Evolutionary conservation across 2,329 filamentous ascomycete species (phyloP).

Genomic region (Pyrenophora graminea): DNA sequence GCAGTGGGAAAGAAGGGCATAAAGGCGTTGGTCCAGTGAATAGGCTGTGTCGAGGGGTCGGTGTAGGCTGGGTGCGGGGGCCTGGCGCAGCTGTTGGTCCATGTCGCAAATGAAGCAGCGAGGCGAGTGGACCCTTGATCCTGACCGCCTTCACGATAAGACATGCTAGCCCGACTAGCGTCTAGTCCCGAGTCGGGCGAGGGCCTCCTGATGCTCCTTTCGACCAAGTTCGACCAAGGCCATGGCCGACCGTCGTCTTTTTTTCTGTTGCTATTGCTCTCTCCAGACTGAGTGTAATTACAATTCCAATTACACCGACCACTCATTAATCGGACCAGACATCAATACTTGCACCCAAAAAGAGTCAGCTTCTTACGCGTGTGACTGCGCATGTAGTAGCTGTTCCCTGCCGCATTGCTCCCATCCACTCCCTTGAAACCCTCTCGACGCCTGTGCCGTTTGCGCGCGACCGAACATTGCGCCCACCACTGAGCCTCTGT

Average conservation of each 20-base stretch:
- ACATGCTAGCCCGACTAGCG: slow-evolving; percentile 8
- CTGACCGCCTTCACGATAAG: slow-evolving; percentile 12
- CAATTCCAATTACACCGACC: neutral
- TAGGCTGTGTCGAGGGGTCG: slow-evolving; percentile 1
- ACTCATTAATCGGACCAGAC: neutral
- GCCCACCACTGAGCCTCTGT: no score
- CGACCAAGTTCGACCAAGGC: slow-evolving; percentile 2
- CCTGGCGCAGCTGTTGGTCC: slow-evolving; percentile 21
- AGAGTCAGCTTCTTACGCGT: no score
- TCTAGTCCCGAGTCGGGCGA: neutral
- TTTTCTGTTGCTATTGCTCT: slow-evolving; percentile 1
- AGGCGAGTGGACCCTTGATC: slow-evolving; percentile 17
- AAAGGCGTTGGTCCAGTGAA: slow-evolving; percentile 1
- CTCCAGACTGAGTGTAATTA: no score
- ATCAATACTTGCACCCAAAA: no score
- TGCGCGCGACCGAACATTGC: neutral
- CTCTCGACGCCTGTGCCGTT: slow-evolving; percentile 25
- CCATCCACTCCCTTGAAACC: slow-evolving; percentile 28
- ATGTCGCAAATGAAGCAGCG: slow-evolving; percentile 13
- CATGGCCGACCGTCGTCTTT: neutral
- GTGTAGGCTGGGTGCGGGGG: slow-evolving; percentile 9
- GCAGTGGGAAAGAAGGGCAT: slow-evolving; percentile 1
- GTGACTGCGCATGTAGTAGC: neutral
- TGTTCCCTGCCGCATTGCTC: neutral
- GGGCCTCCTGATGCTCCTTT: slow-evolving; percentile 28